These are phyloP conservation scores for Arabidopsis thaliana DNA, from an alignment of 345 rosid genomes.

Conservation along the genomic window TAIR10.1 NC_003070.9:10271501-10272000, in stretches of 20 bases:
- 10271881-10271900: too few species aligned
- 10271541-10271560: slow-evolving; percentile 51
- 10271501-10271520: slow-evolving; percentile 64
- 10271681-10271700: slow-evolving; percentile 70
- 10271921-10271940: background rate
- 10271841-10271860: background rate
- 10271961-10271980: background rate
- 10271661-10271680: slow-evolving; percentile 82
- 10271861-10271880: slow-evolving; percentile 3
- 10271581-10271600: slow-evolving; percentile 43
- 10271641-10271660: slow-evolving; percentile 93
- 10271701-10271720: slow-evolving; percentile 58
- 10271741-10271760: slow-evolving; percentile 55
- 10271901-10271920: background rate
- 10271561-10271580: slow-evolving; percentile 50
- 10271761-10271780: slow-evolving; percentile 64
- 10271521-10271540: slow-evolving; percentile 67
- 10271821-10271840: slow-evolving; percentile 13
- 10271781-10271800: slow-evolving; percentile 34
- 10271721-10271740: slow-evolving; percentile 50
- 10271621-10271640: slow-evolving; percentile 97
- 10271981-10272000: background rate
- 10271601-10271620: slow-evolving; percentile 53
- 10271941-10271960: background rate
- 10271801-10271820: slow-evolving; percentile 3